Evolutionary conservation across 371 early-diverging fungal genomes (phyloP).

Genomic region (Smittium culicis): DNA sequence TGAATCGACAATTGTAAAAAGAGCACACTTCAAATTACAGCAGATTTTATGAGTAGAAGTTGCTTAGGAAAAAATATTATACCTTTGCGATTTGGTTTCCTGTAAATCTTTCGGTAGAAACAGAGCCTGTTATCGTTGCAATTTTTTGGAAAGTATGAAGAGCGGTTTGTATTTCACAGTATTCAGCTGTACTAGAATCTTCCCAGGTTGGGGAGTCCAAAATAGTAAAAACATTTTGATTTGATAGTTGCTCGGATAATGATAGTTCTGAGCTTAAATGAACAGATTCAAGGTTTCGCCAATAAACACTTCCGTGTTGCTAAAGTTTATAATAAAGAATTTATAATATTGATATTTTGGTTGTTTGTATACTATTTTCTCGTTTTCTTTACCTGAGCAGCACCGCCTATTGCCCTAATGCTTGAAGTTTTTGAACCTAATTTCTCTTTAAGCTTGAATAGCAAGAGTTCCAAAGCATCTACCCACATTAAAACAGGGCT

Average conservation of each 20-base stretch:
- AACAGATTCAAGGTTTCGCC: constrained; percentile 36
- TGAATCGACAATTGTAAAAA: too few relatives aligned
- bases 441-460: constrained; percentile 31
- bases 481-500: constrained; percentile 69
- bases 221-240: constrained; percentile 39
- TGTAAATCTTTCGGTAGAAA: constrained; percentile 66
- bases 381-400: constrained; percentile 48
- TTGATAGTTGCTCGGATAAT: constrained; percentile 37
- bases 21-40: too few relatives aligned
- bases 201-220: constrained; percentile 67
- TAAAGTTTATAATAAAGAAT: too few relatives aligned
- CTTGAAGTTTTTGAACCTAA: constrained; percentile 14
- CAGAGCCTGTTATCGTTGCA: constrained; percentile 56
- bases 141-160: constrained; percentile 40
- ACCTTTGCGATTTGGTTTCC: constrained; percentile 61
- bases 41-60: too few relatives aligned
- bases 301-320: constrained; percentile 79
- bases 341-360: too few relatives aligned
- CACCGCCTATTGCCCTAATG: constrained; percentile 48
- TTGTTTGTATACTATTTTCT: too few relatives aligned
- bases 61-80: constrained; percentile 7
- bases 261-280: constrained; percentile 26
- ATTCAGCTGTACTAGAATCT: constrained; percentile 54
- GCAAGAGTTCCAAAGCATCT: constrained; percentile 49
- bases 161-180: constrained; percentile 47